These are phyloP conservation scores for Pycnococcus provasolii DNA, from an alignment of 139 green algal species.

Conservation along the genomic window DNA sequence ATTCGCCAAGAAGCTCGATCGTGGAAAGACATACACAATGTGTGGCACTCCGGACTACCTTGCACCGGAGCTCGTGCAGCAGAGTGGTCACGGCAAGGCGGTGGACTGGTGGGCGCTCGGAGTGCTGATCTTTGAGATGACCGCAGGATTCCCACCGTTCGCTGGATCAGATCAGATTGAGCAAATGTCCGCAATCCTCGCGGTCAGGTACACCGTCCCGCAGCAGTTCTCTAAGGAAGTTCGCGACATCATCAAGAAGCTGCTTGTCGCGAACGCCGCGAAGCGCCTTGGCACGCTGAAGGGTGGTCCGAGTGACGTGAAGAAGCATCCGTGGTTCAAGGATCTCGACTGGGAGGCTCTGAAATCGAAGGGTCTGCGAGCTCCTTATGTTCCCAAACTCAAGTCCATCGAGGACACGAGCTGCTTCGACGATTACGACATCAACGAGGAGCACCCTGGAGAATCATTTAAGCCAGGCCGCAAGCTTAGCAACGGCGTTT, in stretches of 20 bases:
- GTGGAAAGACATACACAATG: constrained; percentile 75
- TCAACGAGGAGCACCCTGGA: no score
- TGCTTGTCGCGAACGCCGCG: constrained; percentile 40
- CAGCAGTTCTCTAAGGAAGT: constrained; percentile 36
- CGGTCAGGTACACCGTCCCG: constrained; percentile 31
- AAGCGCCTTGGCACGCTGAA: constrained; percentile 29
- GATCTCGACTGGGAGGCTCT: constrained; percentile 49
- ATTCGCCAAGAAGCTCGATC: constrained; percentile 68
- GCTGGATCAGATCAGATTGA: no score
- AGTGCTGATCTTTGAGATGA: constrained; percentile 83
- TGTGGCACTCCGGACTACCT: constrained; percentile 94
- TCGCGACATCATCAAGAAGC: constrained; percentile 37
- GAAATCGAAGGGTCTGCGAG: background rate
- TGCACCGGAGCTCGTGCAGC: constrained; percentile 75
- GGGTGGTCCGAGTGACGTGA: constrained; percentile 36
- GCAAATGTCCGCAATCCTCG: constrained; percentile 49
- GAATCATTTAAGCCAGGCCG: no score
- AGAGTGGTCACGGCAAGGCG: constrained; percentile 56
- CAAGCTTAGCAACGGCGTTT: no score
- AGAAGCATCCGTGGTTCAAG: constrained; percentile 54
- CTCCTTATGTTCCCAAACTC: constrained; percentile 5
- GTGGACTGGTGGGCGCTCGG: constrained; percentile 80
- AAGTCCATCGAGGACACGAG: background rate
- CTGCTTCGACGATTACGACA: no score
- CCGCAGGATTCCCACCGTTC: constrained; percentile 57